phyloP scores from a whole-genome alignment of 2,329 filamentous ascomycete species.

The Cryphonectria japonica region DNA sequence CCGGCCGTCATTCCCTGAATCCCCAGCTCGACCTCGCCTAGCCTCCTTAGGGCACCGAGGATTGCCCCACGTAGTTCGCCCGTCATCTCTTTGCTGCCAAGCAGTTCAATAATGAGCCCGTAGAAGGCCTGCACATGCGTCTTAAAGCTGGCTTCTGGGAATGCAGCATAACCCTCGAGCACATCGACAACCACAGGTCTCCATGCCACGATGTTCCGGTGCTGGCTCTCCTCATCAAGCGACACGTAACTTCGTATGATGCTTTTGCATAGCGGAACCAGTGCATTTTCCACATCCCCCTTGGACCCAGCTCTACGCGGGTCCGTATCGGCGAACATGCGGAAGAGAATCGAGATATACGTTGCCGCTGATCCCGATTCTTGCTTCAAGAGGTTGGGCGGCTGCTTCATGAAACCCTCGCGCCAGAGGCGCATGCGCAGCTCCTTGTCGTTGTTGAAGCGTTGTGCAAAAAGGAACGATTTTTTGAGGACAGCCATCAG shows the following conservation, averaged over 20 bases:
- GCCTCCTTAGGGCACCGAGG: slow-evolving; percentile 74
- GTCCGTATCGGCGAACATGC: slow-evolving; percentile 93
- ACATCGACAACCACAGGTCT: slow-evolving; percentile 96
- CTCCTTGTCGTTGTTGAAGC: slow-evolving; percentile 97
- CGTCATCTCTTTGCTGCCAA: slow-evolving; percentile 76
- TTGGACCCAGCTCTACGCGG: slow-evolving; percentile 80
- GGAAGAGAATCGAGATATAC: slow-evolving; percentile 92
- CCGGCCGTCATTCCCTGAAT: slow-evolving; percentile 53
- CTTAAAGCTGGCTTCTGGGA: slow-evolving; percentile 78
- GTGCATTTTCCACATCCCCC: slow-evolving; percentile 82
- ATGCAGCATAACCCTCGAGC: slow-evolving; percentile 86
- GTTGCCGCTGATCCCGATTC: slow-evolving; percentile 91
- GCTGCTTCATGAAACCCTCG: slow-evolving; percentile 99
- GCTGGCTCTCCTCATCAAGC: slow-evolving; percentile 94
- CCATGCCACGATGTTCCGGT: slow-evolving; percentile 97
- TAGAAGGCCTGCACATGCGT: slow-evolving; percentile 84
- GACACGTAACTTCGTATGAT: slow-evolving; percentile 84
- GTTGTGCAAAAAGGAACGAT: slow-evolving; percentile 93
- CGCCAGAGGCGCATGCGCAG: slow-evolving; percentile 92
- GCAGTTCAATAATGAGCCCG: slow-evolving; percentile 79
- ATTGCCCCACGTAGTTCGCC: slow-evolving; percentile 78
- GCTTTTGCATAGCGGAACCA: slow-evolving; percentile 93
- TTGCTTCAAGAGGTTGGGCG: slow-evolving; percentile 95
- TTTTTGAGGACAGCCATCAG: slow-evolving; percentile 95
- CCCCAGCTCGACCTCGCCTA: slow-evolving; percentile 76